Conservation (phyloP, 345 rosid genomes). For the Eucalyptus globulus region DNA sequence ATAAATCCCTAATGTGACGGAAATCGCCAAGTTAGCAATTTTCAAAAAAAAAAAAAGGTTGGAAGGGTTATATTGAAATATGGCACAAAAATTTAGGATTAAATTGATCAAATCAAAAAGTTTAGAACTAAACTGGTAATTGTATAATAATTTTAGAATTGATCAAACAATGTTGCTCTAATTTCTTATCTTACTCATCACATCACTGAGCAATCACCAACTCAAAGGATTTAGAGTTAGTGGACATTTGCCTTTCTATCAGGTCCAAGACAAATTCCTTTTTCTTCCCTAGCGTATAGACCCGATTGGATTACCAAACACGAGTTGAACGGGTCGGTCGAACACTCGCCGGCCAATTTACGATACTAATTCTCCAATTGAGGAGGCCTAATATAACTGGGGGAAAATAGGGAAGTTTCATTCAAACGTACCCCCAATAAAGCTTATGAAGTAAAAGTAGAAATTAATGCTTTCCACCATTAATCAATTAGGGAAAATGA, state of each 20-base stretch:
- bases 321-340: neutral
- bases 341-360: neutral
- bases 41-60: neutral
- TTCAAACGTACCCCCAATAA: neutral
- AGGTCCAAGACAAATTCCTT: neutral
- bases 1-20: too few species aligned
- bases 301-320: neutral
- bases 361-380: neutral
- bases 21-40: neutral
- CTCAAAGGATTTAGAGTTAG: neutral
- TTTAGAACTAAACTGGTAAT: fast-evolving
- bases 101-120: fast-evolving
- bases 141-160: fast-evolving
- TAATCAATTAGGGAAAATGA: neutral
- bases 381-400: neutral
- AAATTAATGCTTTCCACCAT: neutral
- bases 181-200: neutral
- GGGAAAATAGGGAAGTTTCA: neutral
- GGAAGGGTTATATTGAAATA: fast-evolving
- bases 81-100: fast-evolving
- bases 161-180: neutral
- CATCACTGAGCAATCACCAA: neutral
- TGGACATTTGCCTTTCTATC: neutral
- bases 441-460: neutral
- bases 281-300: neutral